Percentiles rank a stretch among this genome's conserved stretches.
Conservation (phyloP, 2,329 filamentous ascomycete species). For the Fusarium napiforme region DNA sequence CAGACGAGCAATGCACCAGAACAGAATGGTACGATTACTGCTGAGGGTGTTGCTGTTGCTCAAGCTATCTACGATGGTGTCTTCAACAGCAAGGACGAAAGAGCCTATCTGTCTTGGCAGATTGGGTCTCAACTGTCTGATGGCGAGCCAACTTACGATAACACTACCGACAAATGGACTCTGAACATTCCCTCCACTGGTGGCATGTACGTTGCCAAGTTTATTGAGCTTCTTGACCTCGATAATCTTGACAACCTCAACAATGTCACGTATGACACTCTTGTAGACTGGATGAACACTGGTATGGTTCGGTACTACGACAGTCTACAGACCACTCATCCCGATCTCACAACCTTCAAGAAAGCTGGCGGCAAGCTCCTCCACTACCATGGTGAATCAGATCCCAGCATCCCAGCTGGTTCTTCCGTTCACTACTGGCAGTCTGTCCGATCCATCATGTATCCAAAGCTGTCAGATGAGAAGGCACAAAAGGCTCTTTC, state of each 20-base stretch:
- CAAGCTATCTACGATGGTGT: neutral
- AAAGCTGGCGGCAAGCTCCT: slow-evolving; percentile 3
- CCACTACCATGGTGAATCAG: slow-evolving; percentile 1
- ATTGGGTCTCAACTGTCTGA: neutral
- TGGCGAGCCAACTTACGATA: neutral
- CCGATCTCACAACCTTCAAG: neutral
- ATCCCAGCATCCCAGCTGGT: neutral
- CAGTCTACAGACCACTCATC: slow-evolving; percentile 1
- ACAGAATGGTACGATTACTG: neutral
- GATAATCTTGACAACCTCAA: neutral
- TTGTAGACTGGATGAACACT: slow-evolving; percentile 1
- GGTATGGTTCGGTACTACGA: neutral
- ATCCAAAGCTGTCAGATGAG: neutral
- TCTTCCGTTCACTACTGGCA: slow-evolving; percentile 6
- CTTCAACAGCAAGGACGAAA: neutral
- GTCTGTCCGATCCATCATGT: slow-evolving; percentile 6
- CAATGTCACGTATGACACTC: neutral
- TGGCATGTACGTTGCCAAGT: slow-evolving; percentile 7
- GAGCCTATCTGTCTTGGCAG: slow-evolving; percentile 3
- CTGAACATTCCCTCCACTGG: neutral
- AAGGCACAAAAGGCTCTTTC: neutral
- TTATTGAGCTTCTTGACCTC: neutral
- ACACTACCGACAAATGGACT: neutral
- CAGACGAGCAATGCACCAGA: neutral
- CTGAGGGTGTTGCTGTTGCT: neutral